Conservation (phyloP, 345 rosid genomes). For the Gynandropsis gynandra region DNA sequence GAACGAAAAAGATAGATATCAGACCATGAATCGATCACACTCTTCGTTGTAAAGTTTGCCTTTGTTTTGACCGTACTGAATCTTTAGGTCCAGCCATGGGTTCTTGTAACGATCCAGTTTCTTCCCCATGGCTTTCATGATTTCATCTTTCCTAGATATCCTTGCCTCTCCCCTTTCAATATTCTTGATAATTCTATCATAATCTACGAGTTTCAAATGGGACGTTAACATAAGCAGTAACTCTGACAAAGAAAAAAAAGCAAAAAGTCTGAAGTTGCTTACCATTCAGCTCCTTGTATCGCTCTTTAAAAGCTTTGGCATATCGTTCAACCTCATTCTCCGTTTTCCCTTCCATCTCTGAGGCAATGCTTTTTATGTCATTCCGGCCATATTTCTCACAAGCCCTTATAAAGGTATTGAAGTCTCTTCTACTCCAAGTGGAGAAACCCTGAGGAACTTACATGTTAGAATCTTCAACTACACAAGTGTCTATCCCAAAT, state of each 20-base stretch:
- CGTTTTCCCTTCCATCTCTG: slow-evolving; percentile 95
- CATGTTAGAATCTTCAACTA: slow-evolving; percentile 3
- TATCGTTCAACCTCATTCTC: slow-evolving; percentile 92
- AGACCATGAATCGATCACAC: slow-evolving; percentile 88
- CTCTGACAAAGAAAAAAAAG: neutral
- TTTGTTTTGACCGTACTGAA: slow-evolving; percentile 96
- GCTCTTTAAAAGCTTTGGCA: slow-evolving; percentile 75
- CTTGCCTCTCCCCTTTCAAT: slow-evolving; percentile 97
- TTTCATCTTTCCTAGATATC: slow-evolving; percentile 92
- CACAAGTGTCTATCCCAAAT: slow-evolving; percentile 13
- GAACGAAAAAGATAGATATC: neutral
- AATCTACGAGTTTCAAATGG: slow-evolving; percentile 39
- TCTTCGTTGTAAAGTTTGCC: slow-evolving; percentile 97
- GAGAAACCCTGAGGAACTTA: slow-evolving; percentile 65
- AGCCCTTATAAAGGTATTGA: slow-evolving; percentile 79
- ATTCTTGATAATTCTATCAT: slow-evolving; percentile 92
- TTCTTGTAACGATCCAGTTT: slow-evolving; percentile 96
- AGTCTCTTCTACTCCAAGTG: slow-evolving; percentile 95
- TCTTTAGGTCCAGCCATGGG: slow-evolving; percentile 96
- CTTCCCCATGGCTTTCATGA: slow-evolving; percentile 97
- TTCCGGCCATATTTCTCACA: slow-evolving; percentile 96
- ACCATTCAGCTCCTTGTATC: slow-evolving; percentile 86
- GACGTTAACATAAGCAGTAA: neutral
- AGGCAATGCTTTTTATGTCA: slow-evolving; percentile 68
- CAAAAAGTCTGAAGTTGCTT: slow-evolving; percentile 15